A percentile compares a stretch with the other conserved stretches of the same genome.
Evolutionary conservation across 176 grass and related monocot genomes (phyloP).

Genomic region (Avena sativa): DNA sequence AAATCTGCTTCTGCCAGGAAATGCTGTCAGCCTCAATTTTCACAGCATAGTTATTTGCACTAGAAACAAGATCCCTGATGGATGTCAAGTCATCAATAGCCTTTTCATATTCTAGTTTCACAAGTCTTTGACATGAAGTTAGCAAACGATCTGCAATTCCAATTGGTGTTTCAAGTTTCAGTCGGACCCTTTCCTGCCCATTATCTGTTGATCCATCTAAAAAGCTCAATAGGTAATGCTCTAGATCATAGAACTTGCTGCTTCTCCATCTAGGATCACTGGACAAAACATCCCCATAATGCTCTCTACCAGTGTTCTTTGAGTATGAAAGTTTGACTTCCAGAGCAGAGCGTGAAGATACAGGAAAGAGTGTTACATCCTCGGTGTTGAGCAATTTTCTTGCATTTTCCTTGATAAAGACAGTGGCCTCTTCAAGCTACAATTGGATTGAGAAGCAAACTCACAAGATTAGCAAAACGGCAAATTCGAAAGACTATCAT

Average conservation of each 20-base stretch:
- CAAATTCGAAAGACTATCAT: conserved; percentile 32
- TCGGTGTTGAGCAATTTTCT: conserved; percentile 76
- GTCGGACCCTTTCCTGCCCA: conserved; percentile 80
- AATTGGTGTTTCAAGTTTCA: conserved; percentile 97
- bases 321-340: conserved; percentile 84
- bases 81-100: conserved; percentile 76
- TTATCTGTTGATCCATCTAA: conserved; percentile 93
- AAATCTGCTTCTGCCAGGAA: conserved; percentile 71
- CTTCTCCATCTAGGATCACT: conserved; percentile 79
- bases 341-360: conserved; percentile 88
- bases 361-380: conserved; percentile 79
- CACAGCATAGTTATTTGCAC: conserved; percentile 63
- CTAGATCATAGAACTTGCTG: conserved; percentile 87
- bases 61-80: conserved; percentile 72
- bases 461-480: conserved; percentile 35
- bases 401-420: conserved; percentile 89
- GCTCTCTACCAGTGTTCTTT: conserved; percentile 43
- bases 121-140: conserved; percentile 79
- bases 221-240: conserved; percentile 84
- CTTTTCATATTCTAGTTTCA: conserved; percentile 80
- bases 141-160: conserved; percentile 87
- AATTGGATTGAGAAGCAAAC: conserved; percentile 49
- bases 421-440: conserved; percentile 92
- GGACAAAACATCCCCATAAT: conserved; percentile 51
- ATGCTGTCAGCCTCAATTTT: conserved; percentile 78